phyloP scores from a whole-genome alignment of 352 stramenopile genomes.

The Elongisporangium undulatum region DNA sequence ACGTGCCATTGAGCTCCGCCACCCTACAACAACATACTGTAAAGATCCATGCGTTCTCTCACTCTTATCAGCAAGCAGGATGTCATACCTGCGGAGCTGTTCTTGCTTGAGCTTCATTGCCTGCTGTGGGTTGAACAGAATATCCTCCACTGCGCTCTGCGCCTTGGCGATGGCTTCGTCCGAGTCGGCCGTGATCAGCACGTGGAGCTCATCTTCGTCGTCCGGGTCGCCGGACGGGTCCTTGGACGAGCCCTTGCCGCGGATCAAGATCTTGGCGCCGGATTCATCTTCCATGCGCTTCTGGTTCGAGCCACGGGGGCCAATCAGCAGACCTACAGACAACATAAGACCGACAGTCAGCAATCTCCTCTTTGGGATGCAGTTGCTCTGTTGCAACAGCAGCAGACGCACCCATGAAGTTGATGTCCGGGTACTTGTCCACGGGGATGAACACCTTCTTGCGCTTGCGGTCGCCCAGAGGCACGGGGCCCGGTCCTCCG shows the following conservation, averaged over 20 bases:
- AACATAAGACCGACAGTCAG: background rate
- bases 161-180: conserved; percentile 86
- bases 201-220: conserved; percentile 87
- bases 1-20: conserved; percentile 77
- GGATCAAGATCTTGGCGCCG: conserved; percentile 89
- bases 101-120: conserved; percentile 90
- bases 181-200: conserved; percentile 88
- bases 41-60: background rate
- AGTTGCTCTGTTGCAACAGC: background rate
- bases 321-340: conserved; percentile 74
- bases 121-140: conserved; percentile 90
- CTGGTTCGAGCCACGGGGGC: conserved; percentile 87
- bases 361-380: background rate
- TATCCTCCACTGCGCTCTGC: conserved; percentile 84
- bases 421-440: conserved; percentile 91
- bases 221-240: conserved; percentile 79
- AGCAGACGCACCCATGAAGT: conserved; percentile 80
- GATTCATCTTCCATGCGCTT: conserved; percentile 92
- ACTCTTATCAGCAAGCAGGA: background rate
- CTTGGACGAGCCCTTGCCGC: conserved; percentile 84
- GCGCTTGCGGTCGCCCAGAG: conserved; percentile 59
- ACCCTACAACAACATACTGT: conserved; percentile 27
- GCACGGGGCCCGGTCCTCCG: conserved; percentile 23
- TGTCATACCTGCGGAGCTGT: conserved; percentile 76
- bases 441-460: conserved; percentile 92